These are phyloP conservation scores for Chalciporus pseudorubinellus DNA, from an alignment of 768 basidiomycete species.

Conservation along the genomic window DNA sequence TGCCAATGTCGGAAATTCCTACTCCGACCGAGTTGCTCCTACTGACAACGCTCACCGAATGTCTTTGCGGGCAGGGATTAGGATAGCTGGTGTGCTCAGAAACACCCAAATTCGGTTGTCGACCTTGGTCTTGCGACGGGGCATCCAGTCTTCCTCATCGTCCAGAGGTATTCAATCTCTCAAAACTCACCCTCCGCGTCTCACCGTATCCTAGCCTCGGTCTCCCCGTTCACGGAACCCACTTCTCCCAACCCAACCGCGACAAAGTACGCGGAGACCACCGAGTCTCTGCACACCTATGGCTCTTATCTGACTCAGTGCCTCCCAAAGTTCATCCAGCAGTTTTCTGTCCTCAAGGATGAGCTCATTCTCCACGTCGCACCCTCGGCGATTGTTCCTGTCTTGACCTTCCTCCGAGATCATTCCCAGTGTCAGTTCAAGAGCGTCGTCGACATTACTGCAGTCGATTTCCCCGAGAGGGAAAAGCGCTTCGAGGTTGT, in stretches of 20 bases:
- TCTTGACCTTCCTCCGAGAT: slow-evolving; percentile 90
- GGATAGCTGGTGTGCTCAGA: slow-evolving; percentile 44
- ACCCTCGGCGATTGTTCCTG: slow-evolving; percentile 78
- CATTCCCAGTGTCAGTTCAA: slow-evolving; percentile 97
- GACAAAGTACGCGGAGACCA: slow-evolving; percentile 66
- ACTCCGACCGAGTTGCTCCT: slow-evolving; percentile 23
- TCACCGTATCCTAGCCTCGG: slow-evolving; percentile 46
- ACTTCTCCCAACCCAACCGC: slow-evolving; percentile 86
- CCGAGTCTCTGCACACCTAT: slow-evolving; percentile 82
- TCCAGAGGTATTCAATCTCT: slow-evolving; percentile 42
- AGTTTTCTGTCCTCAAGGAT: slow-evolving; percentile 96
- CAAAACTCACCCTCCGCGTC: neutral
- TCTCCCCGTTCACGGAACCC: slow-evolving; percentile 83
- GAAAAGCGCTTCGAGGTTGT: slow-evolving; percentile 95
- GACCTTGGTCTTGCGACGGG: slow-evolving; percentile 32
- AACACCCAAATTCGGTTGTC: slow-evolving; percentile 32
- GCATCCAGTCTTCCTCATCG: slow-evolving; percentile 47
- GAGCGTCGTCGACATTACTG: slow-evolving; percentile 87
- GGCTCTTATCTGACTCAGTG: slow-evolving; percentile 92
- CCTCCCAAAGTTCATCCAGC: slow-evolving; percentile 96
- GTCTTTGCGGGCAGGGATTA: slow-evolving; percentile 45
- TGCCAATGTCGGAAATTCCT: slow-evolving; percentile 15
- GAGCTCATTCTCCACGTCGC: slow-evolving; percentile 88
- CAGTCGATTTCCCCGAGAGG: slow-evolving; percentile 92
- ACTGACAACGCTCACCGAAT: slow-evolving; percentile 25